Evolutionary conservation across 2,329 filamentous ascomycete species (phyloP), one percentile per base, ranked within the genome.

Genomic region (Fusarium penzigii): DNA sequence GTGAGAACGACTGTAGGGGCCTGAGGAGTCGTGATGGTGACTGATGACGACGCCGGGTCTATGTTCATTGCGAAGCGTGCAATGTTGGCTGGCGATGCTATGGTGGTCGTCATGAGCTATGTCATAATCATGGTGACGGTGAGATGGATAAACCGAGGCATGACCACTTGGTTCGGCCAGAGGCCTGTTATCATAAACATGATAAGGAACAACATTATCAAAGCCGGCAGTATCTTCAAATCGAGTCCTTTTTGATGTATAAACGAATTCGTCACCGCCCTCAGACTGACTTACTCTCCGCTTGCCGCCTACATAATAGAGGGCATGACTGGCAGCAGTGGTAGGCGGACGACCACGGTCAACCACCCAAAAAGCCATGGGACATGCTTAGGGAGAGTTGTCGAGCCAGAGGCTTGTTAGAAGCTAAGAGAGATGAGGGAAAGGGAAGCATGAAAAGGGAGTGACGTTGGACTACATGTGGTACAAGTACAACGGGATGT

Each of bases 361-460:
- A 59, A 67, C 69, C 56, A 72, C 69, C 73, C 68, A 73, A 65
- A 68, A 75, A 64, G 65, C 68, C 70, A 71, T 74, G 60, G 70
- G 68, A 68, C 71, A 73, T 68, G 65, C 69, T 70, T 51, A 25
- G 20, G 20, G 20, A 25, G 20, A 25, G 20, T 25, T 25, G 20
- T 25, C 20, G 20, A 25, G 20, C 20, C 20, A 48, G 48, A 43
- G 29, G 32, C 36, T 49, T 49, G 40, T 45, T 46, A 32, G 48
- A 47, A 29, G 39, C 39, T 42, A 40, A 46, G 44, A 45, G 45
- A 20, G 32, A 9, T 12, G 42, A 42, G 39, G 5, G 39, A 40
- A 20, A 9, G 39, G 39, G 7, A 25, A 25, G 20, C 20, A 25
- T 25, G 20, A 25, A 25, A 25, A 25, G 20, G 20, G 20, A 7